Base-by-base conservation (phyloP, 1,284 basidiomycete genomes). In the Grifola frondosa region DNA sequence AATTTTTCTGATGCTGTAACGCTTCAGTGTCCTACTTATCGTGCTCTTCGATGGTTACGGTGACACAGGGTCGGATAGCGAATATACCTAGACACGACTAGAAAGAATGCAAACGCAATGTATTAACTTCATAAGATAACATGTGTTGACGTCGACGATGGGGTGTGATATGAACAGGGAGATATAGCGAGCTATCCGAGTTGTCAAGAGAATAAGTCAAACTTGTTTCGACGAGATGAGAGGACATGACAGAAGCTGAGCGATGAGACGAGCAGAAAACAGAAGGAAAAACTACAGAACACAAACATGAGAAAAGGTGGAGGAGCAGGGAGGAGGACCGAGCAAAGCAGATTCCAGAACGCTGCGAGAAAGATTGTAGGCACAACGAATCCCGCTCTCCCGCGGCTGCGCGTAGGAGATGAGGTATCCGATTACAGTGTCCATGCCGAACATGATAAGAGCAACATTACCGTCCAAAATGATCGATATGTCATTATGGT, bases 191-290 rank as follows among this genome's bases (percentile, higher is more conserved):
- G 57, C 50, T 56, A 60, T 59, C 60, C 56, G 52, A 54, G 49
- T 54, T 53, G 54, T 69, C 68, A 69, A 72, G 69, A 69, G 62
- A 60, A 67, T 61, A 62, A 60, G 62, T 65, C 64, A 63, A 58
- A 52, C 52, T 58, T 56, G 52, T 54, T 57, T 57, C 53, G 57
- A 64, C 57, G 54, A 53, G 53, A 58, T 52, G 54, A 53, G 54
- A 51, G 52, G 48, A 47, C 47, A 40, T 25, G 39, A 34, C 41
- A 49, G 40, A 40, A 57, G 51, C 43, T 52, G 53, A 54, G 54
- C 49, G 49, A 56, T 56, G 55, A 52, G 49, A 52, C 26, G 50
- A 54, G 44, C 42, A 48, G 40, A 48, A 56, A 46, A 57, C 43
- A 51, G 58, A 59, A 61, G 46, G 49, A 49, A 48, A 48, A 31